Percentiles rank a stretch among this genome's conserved stretches.
These are phyloP conservation scores for Nicotiana benthamiana DNA, from an alignment of 257 asterid genomes.

Conservation along the genomic window DNA sequence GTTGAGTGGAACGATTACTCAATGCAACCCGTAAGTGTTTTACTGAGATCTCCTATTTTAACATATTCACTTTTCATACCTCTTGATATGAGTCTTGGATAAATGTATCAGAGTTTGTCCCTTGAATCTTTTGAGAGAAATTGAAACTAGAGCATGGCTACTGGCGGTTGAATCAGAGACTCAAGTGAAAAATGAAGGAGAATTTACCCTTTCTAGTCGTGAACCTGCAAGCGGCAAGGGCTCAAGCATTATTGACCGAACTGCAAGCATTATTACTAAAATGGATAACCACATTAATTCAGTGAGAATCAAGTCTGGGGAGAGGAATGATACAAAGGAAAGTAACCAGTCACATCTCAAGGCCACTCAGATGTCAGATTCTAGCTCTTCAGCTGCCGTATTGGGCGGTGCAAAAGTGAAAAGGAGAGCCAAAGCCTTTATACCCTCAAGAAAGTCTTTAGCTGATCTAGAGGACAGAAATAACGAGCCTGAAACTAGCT, in stretches of 20 bases:
- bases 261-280: constrained; percentile 59
- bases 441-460: constrained; percentile 58
- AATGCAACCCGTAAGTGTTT: constrained; percentile 65
- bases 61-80: constrained; percentile 9
- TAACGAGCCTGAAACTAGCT: constrained; percentile 44
- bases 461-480: constrained; percentile 49
- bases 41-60: constrained; percentile 11
- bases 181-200: constrained; percentile 78
- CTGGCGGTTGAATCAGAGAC: constrained; percentile 95
- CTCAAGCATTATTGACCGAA: constrained; percentile 67
- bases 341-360: constrained; percentile 51
- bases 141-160: constrained; percentile 98
- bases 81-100: constrained; percentile 5
- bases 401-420: constrained; percentile 51
- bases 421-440: constrained; percentile 75
- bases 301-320: constrained; percentile 38
- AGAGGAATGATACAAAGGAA: constrained; percentile 61
- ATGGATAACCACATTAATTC: constrained; percentile 72
- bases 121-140: constrained; percentile 81
- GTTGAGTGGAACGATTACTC: constrained; percentile 88
- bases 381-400: constrained; percentile 31
- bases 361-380: constrained; percentile 39
- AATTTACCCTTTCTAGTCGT: constrained; percentile 32
- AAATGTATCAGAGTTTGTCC: constrained; percentile 66
- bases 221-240: constrained; percentile 65